A percentile compares a stretch with the other conserved stretches of the same genome.
Conservation (phyloP, 148 eudicot species). For the Polygonum maritimum region DNA sequence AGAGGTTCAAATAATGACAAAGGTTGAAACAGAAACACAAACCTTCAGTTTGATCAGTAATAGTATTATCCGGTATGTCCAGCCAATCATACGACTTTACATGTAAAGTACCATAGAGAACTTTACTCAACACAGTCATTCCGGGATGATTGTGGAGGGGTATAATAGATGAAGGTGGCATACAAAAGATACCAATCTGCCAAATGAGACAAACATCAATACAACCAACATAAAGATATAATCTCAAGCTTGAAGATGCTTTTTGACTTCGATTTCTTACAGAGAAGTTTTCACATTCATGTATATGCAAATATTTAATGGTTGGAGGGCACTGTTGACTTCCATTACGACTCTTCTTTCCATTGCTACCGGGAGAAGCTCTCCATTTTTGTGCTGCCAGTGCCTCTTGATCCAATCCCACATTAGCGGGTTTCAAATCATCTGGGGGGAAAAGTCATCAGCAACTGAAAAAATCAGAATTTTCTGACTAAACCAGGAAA, state of each 20-base stretch:
- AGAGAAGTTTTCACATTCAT: conserved; percentile 82
- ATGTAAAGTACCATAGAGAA: conserved; percentile 74
- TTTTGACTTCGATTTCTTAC: conserved; percentile 35
- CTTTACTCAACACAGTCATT: conserved; percentile 98
- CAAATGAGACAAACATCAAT: conserved; percentile 1
- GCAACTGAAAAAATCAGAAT: not conserved
- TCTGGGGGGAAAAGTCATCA: conserved; percentile 28
- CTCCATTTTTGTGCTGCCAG: conserved; percentile 66
- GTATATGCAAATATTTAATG: conserved; percentile 77
- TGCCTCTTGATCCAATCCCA: conserved; percentile 97
- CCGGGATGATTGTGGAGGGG: conserved; percentile 99
- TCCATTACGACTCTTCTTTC: conserved; percentile 55
- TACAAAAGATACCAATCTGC: conserved; percentile 94
- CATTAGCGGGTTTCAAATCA: conserved; percentile 93
- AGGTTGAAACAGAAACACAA: not conserved
- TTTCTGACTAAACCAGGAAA: not conserved
- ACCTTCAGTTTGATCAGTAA: conserved; percentile 63
- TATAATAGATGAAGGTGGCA: conserved; percentile 89
- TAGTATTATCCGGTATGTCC: conserved; percentile 39
- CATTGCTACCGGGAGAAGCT: conserved; percentile 50
- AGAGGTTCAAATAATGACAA: not conserved
- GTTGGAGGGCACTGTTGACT: conserved; percentile 44
- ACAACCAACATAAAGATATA: not conserved
- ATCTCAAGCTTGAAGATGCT: not conserved
- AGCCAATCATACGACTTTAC: conserved; percentile 92